A percentile compares a stretch with the other conserved stretches of the same genome.
These are phyloP conservation scores for Conoideocrella luteorostrata DNA, from an alignment of 2,329 filamentous ascomycete genomes.

Conservation along the genomic window DNA sequence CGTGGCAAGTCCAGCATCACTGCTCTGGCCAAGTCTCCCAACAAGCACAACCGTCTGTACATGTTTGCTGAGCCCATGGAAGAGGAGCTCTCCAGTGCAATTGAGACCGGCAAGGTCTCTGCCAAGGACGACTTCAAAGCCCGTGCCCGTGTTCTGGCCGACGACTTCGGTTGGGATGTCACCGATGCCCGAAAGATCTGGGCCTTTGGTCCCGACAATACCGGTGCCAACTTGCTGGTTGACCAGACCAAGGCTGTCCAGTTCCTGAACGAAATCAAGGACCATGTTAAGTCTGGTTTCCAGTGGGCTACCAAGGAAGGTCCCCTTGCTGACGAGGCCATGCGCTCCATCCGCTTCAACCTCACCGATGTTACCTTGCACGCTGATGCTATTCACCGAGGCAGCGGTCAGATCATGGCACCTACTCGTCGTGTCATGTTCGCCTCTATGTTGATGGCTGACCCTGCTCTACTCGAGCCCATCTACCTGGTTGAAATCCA, in stretches of 20 bases:
- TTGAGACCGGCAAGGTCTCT: slow-evolving; percentile 85
- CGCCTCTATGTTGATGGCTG: slow-evolving; percentile 82
- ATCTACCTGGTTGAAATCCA: slow-evolving; percentile 99
- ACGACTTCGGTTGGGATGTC: slow-evolving; percentile 98
- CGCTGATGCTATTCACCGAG: slow-evolving; percentile 99
- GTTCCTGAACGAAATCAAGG: slow-evolving; percentile 99
- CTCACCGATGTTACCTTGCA: slow-evolving; percentile 99
- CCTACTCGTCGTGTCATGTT: slow-evolving; percentile 97
- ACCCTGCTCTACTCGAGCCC: slow-evolving; percentile 89
- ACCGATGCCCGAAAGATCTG: slow-evolving; percentile 99
- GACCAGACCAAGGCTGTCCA: slow-evolving; percentile 99
- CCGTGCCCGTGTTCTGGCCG: slow-evolving; percentile 90
- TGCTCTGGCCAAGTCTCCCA: slow-evolving; percentile 98
- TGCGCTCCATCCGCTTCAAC: slow-evolving; percentile 97
- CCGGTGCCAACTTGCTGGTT: slow-evolving; percentile 94
- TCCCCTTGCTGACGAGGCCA: slow-evolving; percentile 95
- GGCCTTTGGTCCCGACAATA: slow-evolving; percentile 98
- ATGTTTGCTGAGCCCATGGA: slow-evolving; percentile 83
- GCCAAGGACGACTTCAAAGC: slow-evolving; percentile 99
- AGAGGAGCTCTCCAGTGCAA: slow-evolving; percentile 86
- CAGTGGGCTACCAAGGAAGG: slow-evolving; percentile 98
- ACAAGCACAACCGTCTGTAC: slow-evolving; percentile 99
- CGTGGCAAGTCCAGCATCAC: slow-evolving; percentile 79
- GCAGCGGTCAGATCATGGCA: slow-evolving; percentile 97
- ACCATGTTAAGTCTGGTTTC: slow-evolving; percentile 99